Evolutionary conservation across 2,329 filamentous ascomycete species (phyloP).

Genomic region (Teratosphaeria pseudoeucalypti): DNA sequence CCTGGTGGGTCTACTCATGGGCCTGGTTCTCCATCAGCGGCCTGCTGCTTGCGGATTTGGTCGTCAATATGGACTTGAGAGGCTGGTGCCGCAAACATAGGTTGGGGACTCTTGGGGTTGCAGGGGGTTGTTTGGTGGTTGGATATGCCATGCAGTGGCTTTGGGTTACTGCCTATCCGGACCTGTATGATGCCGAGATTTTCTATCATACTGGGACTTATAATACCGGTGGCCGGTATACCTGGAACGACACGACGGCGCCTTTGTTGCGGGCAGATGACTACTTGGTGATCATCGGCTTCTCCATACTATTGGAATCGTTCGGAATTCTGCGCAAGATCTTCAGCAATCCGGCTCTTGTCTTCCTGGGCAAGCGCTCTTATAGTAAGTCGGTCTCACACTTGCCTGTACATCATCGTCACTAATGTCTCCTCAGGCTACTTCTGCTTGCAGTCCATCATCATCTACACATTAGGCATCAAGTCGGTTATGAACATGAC

Average conservation of each 20-base stretch:
- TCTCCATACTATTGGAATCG: conserved; percentile 33
- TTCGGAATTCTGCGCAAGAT: conserved; percentile 27
- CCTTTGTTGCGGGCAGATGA: conserved; percentile 33
- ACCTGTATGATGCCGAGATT: conserved; percentile 28
- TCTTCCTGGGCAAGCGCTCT: conserved; percentile 32
- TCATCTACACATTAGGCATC: conserved; percentile 35
- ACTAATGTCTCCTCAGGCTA: conserved; percentile 22
- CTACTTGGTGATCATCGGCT: conserved; percentile 34
- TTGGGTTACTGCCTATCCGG: conserved; percentile 31
- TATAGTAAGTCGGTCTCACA: conserved; percentile 30
- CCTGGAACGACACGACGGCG: conserved; percentile 23
- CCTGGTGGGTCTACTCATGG: conserved; percentile 40
- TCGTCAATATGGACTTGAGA: conserved; percentile 33
- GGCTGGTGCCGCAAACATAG: conserved; percentile 15
- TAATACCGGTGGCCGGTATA: conserved; percentile 28
- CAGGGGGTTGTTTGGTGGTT: conserved; percentile 21
- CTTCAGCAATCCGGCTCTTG: conserved; percentile 26
- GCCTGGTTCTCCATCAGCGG: conserved; percentile 37
- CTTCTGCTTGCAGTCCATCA: conserved; percentile 32
- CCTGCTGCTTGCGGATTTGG: conserved; percentile 31
- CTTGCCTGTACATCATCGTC: neutral
- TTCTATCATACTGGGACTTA: conserved; percentile 34
- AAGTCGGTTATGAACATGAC: conserved; percentile 31
- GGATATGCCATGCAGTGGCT: conserved; percentile 34
- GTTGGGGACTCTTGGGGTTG: conserved; percentile 26